These are phyloP conservation scores for Saccharomycopsis malanga DNA, from an alignment of 805 yeast genomes.

Conservation along the genomic window DNA sequence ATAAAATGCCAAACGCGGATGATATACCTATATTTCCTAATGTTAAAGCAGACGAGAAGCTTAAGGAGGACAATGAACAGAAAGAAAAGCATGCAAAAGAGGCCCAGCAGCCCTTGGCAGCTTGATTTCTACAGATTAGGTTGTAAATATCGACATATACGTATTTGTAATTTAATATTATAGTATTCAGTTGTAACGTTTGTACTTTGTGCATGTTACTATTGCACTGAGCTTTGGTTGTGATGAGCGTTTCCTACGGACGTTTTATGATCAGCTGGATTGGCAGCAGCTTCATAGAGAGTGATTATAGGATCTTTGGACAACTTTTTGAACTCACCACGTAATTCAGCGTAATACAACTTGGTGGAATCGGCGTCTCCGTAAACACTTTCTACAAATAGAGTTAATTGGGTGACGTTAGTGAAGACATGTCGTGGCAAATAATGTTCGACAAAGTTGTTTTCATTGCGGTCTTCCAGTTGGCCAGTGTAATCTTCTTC, in stretches of 20 bases:
- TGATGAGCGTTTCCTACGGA: slow-evolving; percentile 19
- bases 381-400: slow-evolving; percentile 64
- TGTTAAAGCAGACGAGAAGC: not conserved
- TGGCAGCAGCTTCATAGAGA: slow-evolving; percentile 84
- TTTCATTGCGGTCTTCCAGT: slow-evolving; percentile 31
- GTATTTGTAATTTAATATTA: too few relatives aligned
- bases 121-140: too few relatives aligned
- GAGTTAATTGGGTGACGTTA: slow-evolving; percentile 56
- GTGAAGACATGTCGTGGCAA: slow-evolving; percentile 70
- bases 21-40: slow-evolving; percentile 11
- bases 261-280: slow-evolving; percentile 77
- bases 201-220: too few relatives aligned
- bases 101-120: too few relatives aligned
- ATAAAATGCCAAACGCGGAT: slow-evolving; percentile 16
- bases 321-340: slow-evolving; percentile 62
- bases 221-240: slow-evolving; percentile 5
- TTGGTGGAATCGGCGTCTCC: slow-evolving; percentile 52
- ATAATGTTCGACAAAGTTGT: slow-evolving; percentile 70
- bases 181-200: too few relatives aligned
- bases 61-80: not conserved
- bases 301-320: slow-evolving; percentile 66
- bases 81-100: not conserved
- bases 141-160: not conserved
- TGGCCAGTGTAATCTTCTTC: slow-evolving; percentile 34
- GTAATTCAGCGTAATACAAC: slow-evolving; percentile 64